Base-by-base conservation (phyloP, 2,329 filamentous ascomycete species). In the Apiospora hydei region DNA sequence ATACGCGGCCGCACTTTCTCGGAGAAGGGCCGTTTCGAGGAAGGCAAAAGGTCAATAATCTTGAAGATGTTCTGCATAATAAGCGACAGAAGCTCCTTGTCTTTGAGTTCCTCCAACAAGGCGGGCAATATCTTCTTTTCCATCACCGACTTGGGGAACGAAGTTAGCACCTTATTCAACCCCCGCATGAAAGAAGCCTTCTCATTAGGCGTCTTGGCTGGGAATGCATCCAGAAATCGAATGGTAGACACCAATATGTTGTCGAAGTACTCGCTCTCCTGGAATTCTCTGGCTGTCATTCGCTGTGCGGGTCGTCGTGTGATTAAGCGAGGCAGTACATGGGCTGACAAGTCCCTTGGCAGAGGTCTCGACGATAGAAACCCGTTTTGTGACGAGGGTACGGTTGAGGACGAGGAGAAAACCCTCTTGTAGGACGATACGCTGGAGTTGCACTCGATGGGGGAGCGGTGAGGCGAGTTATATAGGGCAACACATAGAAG, bases 231-330 rank as follows among this genome's bases (percentile, higher is more conserved):
- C 38, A 99, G 85, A 79, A 99, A 99, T 16, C 96, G 93, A 74
- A 99, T 98, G 0, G 96, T 98, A 0, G 95, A 98, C 30, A 99
- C 94, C 5, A 99, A 87, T 66, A 98, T 94, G 78, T 98, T 99
- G 83, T 99, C 95, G 80, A 99, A 99, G 80, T 97, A 99, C 76
- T 94, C 92, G 78, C 95, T 97, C 81, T 98, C 91, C 80, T 99
- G 96, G 77, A 99, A 98, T 77, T 98, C 96, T 70, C 90, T 91
- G 5, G 96, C 95, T 38, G 91, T 95, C 85, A 98, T 89, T 64
- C 96, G 90, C 80, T 97, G 94, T 3, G 95, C 94, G 3, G 96
- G 94, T 71, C 95, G 88, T 74, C 96, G 89, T 0, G 96, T 96
- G 72, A 99, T 95, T 64, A 99, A 88, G 38, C 93, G 88, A 2